These are phyloP conservation scores for Ophiostoma pallidulum DNA, from an alignment of 2,329 filamentous ascomycete species.

Conservation along the genomic window DNA sequence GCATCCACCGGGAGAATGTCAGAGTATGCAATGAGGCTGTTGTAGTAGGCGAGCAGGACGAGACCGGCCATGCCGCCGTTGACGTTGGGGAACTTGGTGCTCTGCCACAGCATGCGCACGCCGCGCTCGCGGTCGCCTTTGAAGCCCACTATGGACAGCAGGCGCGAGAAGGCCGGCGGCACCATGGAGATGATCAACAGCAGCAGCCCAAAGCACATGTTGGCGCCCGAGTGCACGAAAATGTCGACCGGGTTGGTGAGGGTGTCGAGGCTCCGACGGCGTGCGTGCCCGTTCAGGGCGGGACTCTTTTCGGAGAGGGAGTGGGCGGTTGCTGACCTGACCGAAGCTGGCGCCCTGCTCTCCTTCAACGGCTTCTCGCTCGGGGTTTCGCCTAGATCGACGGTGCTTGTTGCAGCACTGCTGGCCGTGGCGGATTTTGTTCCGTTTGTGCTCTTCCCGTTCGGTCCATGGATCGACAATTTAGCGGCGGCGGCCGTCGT, in stretches of 20 bases:
- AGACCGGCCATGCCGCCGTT: conserved; percentile 87
- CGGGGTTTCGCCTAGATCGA: too few relatives aligned
- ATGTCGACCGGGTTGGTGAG: conserved; percentile 70
- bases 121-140: conserved; percentile 77
- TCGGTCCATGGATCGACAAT: too few relatives aligned
- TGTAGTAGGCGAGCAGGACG: conserved; percentile 76
- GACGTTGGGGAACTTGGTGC: conserved; percentile 74
- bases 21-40: conserved; percentile 73
- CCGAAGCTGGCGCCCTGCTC: conserved; percentile 17
- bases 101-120: conserved; percentile 80
- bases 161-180: conserved; percentile 77
- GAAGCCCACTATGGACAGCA: conserved; percentile 85
- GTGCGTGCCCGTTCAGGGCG: conserved; percentile 5
- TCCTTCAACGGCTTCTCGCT: conserved; percentile 17
- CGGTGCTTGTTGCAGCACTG: too few relatives aligned
- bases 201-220: conserved; percentile 81
- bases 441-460: too few relatives aligned
- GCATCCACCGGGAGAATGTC: conserved; percentile 68
- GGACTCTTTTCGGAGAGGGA: not conserved
- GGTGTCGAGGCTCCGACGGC: conserved; percentile 44
- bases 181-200: conserved; percentile 85
- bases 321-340: too few relatives aligned
- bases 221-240: conserved; percentile 82
- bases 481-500: too few relatives aligned
- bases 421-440: too few relatives aligned